Conservation (phyloP, 2,329 filamentous ascomycete species). For the Pleoardoris graminearum region DNA sequence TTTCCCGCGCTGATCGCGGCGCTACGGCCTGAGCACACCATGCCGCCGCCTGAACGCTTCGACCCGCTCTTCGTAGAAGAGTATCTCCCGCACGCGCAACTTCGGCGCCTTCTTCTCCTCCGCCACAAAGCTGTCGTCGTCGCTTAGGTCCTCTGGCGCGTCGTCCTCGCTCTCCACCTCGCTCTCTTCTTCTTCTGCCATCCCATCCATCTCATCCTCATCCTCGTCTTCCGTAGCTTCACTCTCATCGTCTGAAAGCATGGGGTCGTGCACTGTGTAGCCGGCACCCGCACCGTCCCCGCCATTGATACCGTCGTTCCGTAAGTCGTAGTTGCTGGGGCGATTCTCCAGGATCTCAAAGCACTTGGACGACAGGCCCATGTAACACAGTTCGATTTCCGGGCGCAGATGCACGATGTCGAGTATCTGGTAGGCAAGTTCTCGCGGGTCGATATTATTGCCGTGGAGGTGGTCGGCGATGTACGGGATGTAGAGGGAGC, state of each 20-base stretch:
- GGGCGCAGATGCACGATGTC: slow-evolving; percentile 77
- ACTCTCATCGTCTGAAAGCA: slow-evolving; percentile 44
- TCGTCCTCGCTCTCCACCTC: slow-evolving; percentile 44
- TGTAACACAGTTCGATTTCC: slow-evolving; percentile 75
- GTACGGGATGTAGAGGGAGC: slow-evolving; percentile 70
- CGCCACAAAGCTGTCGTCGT: slow-evolving; percentile 57
- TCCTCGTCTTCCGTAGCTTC: slow-evolving; percentile 50
- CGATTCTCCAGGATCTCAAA: slow-evolving; percentile 76
- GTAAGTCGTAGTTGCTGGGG: slow-evolving; percentile 49
- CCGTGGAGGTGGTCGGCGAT: slow-evolving; percentile 65
- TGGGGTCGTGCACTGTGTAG: slow-evolving; percentile 34
- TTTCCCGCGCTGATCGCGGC: too few relatives aligned
- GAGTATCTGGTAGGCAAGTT: slow-evolving; percentile 75
- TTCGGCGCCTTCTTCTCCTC: slow-evolving; percentile 54
- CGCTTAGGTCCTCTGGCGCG: slow-evolving; percentile 46
- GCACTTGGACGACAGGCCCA: slow-evolving; percentile 76
- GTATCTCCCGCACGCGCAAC: slow-evolving; percentile 72
- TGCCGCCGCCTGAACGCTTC: slow-evolving; percentile 78
- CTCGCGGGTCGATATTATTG: slow-evolving; percentile 62
- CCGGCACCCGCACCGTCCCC: slow-evolving; percentile 25
- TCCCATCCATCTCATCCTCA: slow-evolving; percentile 55
- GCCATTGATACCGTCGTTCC: slow-evolving; percentile 34
- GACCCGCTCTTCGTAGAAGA: slow-evolving; percentile 79
- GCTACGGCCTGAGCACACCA: slow-evolving; percentile 39
- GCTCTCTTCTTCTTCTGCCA: slow-evolving; percentile 51